Base-by-base conservation (phyloP, 352 stramenopile species). In the Pythium utonaiense region DNA sequence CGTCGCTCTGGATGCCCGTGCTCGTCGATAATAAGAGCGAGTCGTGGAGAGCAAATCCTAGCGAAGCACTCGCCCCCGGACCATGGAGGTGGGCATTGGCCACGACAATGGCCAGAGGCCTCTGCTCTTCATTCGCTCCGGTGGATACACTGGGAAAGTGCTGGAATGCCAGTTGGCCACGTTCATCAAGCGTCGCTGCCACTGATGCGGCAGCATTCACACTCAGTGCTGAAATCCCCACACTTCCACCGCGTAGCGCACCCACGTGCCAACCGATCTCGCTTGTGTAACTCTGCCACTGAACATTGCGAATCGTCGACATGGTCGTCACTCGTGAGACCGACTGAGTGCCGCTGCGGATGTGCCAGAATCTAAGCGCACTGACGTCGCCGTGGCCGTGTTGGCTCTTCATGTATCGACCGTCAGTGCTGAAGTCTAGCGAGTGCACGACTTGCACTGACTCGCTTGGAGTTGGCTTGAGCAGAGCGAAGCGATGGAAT, bases 361-460 rank as follows among this genome's bases (percentile, higher is more conserved):
- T 68, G 22, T 90, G 75, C 82, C 84, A 93, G 34, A 91, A 89
- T 10, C 71, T 63, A 1, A 86, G 57, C 13, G 49, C 53, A 0
- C 57, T 50, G 1, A 17, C 24, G 1, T 40, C 44, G 21, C 38
- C 40, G 16, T 52, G 25, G 1, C 71, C 66, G 24, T 89, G 77
- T 36, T 89, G 74, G 5, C 57, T 84, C 63, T 84, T 78, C 5
- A 93, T 67, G 40, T 84, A 85, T 13, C 44, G 58, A 0, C 78
- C 75, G 28, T 91, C 82, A 19, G 75, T 41, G 19, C 75, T 92
- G 48, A 92, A 93, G 48, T 93, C 84, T 1, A 93, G 50, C 1
- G 74, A 77, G 0, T 60, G 58, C 4, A 71, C 53, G 13, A 42
- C n/a, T 4, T 50, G 34, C 24, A 56, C 54, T 8, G 44, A n/a